Conservation (phyloP, 225 moss, liverwort and hornwort genomes). For the Climacium dendroides region DNA sequence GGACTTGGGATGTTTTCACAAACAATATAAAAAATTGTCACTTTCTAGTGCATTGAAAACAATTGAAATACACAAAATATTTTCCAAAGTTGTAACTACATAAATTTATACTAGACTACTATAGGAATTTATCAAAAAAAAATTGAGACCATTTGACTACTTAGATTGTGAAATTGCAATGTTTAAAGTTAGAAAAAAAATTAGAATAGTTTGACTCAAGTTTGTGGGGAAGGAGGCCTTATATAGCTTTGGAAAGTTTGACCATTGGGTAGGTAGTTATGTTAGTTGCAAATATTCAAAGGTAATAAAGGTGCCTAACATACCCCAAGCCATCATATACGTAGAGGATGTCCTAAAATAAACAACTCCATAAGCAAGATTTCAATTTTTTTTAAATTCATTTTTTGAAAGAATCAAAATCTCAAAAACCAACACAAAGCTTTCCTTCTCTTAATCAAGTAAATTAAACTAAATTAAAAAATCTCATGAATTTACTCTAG, state of each 20-base stretch:
- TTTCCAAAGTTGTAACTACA: background rate
- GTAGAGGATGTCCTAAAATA: background rate
- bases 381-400: background rate
- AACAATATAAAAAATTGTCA: background rate
- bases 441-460: too few relatives aligned
- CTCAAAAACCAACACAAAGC: too few relatives aligned
- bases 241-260: background rate
- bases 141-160: background rate
- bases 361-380: background rate
- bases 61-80: background rate
- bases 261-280: background rate
- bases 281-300: background rate
- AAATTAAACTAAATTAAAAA: background rate
- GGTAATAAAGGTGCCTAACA: background rate
- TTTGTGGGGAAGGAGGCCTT: background rate
- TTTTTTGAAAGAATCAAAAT: background rate
- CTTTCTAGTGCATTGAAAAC: background rate
- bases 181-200: background rate
- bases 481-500: background rate
- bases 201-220: too few relatives aligned
- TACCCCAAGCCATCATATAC: background rate
- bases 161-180: fast-evolving
- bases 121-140: too few relatives aligned
- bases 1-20: fast-evolving
- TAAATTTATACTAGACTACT: background rate